Conservation (phyloP, 2,329 filamentous ascomycete genomes). For the Trichophyton rubrum region DNA sequence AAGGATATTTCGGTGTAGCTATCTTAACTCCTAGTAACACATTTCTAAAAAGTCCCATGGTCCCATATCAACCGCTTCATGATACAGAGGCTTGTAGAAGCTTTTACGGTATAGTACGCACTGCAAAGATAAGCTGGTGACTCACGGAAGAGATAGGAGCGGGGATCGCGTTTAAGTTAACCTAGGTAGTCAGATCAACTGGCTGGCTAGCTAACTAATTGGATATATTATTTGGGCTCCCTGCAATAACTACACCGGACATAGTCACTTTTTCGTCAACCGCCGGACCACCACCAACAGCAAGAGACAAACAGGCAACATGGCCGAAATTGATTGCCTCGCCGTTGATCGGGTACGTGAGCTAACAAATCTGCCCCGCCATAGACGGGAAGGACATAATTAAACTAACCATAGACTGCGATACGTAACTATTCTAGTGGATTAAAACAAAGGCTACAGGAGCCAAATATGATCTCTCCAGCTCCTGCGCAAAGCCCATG, state of each 20-base stretch:
- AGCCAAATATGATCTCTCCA: constrained; percentile 45
- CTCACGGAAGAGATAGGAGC: neutral
- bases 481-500: constrained; percentile 45
- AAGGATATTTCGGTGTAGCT: no score
- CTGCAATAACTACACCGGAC: no score
- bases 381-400: neutral
- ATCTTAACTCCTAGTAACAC: no score
- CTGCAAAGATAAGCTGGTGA: neutral
- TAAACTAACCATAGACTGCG: neutral
- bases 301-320: neutral
- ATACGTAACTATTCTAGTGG: constrained; percentile 28
- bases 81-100: neutral
- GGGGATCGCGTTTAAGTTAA: neutral
- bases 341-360: constrained; percentile 2
- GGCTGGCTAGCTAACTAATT: neutral
- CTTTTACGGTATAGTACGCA: neutral
- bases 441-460: constrained; percentile 43
- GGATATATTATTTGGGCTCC: neutral
- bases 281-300: neutral
- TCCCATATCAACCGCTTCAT: no score
- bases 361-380: neutral
- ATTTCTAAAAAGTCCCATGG: no score
- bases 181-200: neutral
- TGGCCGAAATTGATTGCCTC: constrained; percentile 4
- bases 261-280: neutral